Evolutionary conservation across 768 basidiomycete species (phyloP).

Genomic region (Lepiota venenata): DNA sequence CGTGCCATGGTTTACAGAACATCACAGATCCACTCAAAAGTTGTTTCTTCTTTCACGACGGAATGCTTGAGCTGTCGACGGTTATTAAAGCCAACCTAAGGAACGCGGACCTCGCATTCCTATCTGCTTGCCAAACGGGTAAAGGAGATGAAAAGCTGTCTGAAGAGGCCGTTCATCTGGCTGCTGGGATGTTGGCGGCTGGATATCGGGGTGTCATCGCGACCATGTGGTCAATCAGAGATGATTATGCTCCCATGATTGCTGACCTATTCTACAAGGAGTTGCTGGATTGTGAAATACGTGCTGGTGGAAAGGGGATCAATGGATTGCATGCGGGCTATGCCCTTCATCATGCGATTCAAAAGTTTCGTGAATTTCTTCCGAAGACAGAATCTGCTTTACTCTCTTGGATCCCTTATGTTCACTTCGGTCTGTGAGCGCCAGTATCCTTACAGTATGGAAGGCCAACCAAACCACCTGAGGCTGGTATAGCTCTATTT

Average conservation of each 20-base stretch:
- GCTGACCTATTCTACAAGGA: constrained; percentile 24
- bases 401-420: constrained; percentile 4
- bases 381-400: not conserved
- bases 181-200: constrained; percentile 32
- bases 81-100: constrained; percentile 12
- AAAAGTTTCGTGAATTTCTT: not conserved
- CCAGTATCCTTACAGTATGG: too few relatives aligned
- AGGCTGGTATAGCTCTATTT: too few relatives aligned
- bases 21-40: constrained; percentile 20
- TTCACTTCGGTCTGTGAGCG: not conserved
- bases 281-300: constrained; percentile 8
- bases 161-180: constrained; percentile 34
- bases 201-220: constrained; percentile 28
- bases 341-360: constrained; percentile 5
- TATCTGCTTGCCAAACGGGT: constrained; percentile 40
- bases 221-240: constrained; percentile 37
- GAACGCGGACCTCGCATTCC: constrained; percentile 27
- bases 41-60: constrained; percentile 19
- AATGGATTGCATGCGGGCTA: not conserved
- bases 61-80: constrained; percentile 13
- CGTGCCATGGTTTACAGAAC: constrained; percentile 31
- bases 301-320: not conserved
- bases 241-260: constrained; percentile 26
- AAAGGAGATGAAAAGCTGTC: constrained; percentile 22
- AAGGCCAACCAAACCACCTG: too few relatives aligned